A percentile compares a stretch with the other conserved stretches of the same genome.
Conservation (phyloP, 495 filamentous ascomycete species). For the Penicillium subrubescens region DNA sequence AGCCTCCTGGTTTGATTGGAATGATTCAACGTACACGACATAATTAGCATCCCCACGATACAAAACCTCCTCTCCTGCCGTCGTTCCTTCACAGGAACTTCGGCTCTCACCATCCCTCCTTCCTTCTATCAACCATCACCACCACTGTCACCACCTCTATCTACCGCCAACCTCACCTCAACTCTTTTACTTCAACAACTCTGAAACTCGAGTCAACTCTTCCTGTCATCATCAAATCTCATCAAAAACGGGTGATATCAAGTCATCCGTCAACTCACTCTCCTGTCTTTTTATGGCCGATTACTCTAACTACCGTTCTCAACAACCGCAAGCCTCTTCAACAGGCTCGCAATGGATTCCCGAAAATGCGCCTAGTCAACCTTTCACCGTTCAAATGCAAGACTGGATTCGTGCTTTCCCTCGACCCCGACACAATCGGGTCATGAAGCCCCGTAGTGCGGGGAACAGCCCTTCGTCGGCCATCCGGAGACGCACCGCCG, state of each 20-base stretch:
- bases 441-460: slow-evolving; percentile 68
- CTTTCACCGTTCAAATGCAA: slow-evolving; percentile 32
- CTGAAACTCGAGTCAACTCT: neutral
- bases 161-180: neutral
- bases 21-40: neutral
- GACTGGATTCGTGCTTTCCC: slow-evolving; percentile 41
- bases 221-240: neutral
- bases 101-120: slow-evolving; percentile 7
- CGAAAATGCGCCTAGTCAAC: slow-evolving; percentile 25
- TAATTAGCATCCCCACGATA: neutral
- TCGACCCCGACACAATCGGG: slow-evolving; percentile 46
- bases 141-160: neutral
- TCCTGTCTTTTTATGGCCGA: slow-evolving; percentile 35
- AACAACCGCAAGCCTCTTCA: slow-evolving; percentile 30
- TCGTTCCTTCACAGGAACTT: slow-evolving; percentile 20
- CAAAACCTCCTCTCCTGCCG: slow-evolving; percentile 5
- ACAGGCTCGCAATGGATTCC: slow-evolving; percentile 36
- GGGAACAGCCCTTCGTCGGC: slow-evolving; percentile 69
- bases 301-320: slow-evolving; percentile 23
- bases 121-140: slow-evolving; percentile 8
- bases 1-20: neutral
- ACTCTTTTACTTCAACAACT: neutral
- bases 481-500: slow-evolving; percentile 56
- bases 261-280: neutral
- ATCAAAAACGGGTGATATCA: neutral